Conservation (phyloP, 2,329 filamentous ascomycete species). For the Volutella citrinella region DNA sequence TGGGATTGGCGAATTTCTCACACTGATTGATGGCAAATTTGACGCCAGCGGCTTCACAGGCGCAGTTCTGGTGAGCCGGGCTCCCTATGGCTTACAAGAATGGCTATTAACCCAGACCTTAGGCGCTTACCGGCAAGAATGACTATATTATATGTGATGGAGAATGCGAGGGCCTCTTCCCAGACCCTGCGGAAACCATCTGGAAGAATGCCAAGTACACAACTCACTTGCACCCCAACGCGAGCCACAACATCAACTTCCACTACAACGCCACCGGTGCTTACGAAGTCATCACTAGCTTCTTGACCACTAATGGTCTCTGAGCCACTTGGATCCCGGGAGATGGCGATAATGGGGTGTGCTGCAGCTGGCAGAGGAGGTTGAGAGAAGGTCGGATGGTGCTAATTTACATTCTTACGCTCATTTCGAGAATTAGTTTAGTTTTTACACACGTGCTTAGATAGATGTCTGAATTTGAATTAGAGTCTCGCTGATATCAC, state of each 20-base stretch:
- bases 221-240: constrained; percentile 14
- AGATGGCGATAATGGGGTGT: no score
- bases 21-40: constrained; percentile 13
- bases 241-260: constrained; percentile 18
- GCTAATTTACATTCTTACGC: no score
- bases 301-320: constrained; percentile 9
- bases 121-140: constrained; percentile 14
- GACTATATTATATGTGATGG: constrained; percentile 24
- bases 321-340: no score
- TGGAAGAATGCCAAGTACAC: constrained; percentile 15
- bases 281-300: constrained; percentile 12
- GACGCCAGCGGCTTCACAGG: constrained; percentile 15
- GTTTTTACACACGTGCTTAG: no score
- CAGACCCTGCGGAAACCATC: constrained; percentile 18
- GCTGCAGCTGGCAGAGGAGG: no score
- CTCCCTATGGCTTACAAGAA: not conserved
- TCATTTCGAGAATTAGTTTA: no score
- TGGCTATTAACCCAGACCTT: not conserved
- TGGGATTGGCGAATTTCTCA: constrained; percentile 16
- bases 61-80: constrained; percentile 12
- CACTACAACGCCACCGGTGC: constrained; percentile 13
- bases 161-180: constrained; percentile 25
- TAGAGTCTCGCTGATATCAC: no score
- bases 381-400: no score
- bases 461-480: no score